These are phyloP conservation scores for Diaporthe sp. DNA, from an alignment of 2,329 filamentous ascomycete species.

Conservation along the genomic window DNA sequence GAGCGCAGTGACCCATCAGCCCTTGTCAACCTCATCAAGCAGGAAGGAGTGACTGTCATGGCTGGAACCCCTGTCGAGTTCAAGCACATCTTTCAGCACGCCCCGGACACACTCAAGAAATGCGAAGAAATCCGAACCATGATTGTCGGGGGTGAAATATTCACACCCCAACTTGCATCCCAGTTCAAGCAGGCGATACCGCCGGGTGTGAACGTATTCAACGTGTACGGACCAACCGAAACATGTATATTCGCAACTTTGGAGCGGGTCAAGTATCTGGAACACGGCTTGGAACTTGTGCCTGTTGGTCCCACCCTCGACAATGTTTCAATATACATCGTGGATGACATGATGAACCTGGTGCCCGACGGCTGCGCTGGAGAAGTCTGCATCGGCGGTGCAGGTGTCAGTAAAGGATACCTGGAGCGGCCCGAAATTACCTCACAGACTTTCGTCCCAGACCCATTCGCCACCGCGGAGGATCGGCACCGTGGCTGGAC, in stretches of 20 bases:
- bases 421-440: slow-evolving; percentile 41
- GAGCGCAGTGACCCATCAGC: slow-evolving; percentile 45
- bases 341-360: slow-evolving; percentile 46
- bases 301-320: slow-evolving; percentile 27
- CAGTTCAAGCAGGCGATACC: not conserved
- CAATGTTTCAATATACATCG: slow-evolving; percentile 52
- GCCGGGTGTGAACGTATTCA: slow-evolving; percentile 27
- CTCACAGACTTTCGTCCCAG: slow-evolving; percentile 28
- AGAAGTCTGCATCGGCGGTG: slow-evolving; percentile 52
- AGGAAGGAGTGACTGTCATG: not conserved
- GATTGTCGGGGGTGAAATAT: not conserved
- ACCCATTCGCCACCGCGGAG: slow-evolving; percentile 8
- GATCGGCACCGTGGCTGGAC: slow-evolving; percentile 16
- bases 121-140: not conserved
- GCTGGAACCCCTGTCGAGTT: not conserved
- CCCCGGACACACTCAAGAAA: not conserved
- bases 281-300: not conserved
- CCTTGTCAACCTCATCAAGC: slow-evolving; percentile 47
- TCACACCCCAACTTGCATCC: not conserved
- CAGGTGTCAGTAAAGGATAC: slow-evolving; percentile 53
- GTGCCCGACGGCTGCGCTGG: slow-evolving; percentile 49
- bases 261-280: not conserved
- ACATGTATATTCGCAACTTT: slow-evolving; percentile 19
- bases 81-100: not conserved
- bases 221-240: slow-evolving; percentile 38